Evolutionary conservation across 495 filamentous ascomycete genomes (phyloP), one percentile per base, ranked within the genome.

Genomic region (Cercophora scortea): DNA sequence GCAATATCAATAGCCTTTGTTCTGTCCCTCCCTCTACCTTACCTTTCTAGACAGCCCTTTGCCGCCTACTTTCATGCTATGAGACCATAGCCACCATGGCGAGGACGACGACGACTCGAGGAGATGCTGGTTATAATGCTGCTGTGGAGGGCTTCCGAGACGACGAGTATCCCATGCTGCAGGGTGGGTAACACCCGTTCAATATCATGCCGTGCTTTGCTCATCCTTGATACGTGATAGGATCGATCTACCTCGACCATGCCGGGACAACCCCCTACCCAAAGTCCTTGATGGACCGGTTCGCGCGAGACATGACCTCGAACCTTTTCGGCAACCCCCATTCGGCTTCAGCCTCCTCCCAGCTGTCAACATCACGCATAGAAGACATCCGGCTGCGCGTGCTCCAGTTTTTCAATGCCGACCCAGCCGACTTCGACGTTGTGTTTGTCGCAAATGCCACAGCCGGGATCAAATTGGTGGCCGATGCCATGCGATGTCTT

Each of bases 381-480:
- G 90, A 96, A 48, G 82, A 91, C 63, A 72, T 87, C 51, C 81
- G 92, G 35, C 70, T 89, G 6, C 75, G 82, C 10, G 76, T 86
- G 11, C 75, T 96, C 13, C 76, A 74, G 8, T 89, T 94, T 65
- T 93, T 95, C 70, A 84, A 89, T 44, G 92, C 91, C 3, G 81
- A 89, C 57, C 89, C 90, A 2, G 79, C 81, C 25, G 77, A 86
- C 9, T 97, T 91, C 61, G 92, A 96, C 59, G 64, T 97, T 8
- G 80, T 96, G 15, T 97, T 96, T 65, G 89, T 93, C 57, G 83
- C 89, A 12, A 97, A 96, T 62, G 87, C 92, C 43, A 96, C 92
- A 0, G 91, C 91, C 2, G 92, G 82, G 1, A 87, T 95, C 50
- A 96, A 96, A 67, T 67, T 96, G 5, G 86, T 96, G 0, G 73